Evolutionary conservation across 345 rosid genomes (phyloP).

Genomic region (Toxicodendron radicans): DNA sequence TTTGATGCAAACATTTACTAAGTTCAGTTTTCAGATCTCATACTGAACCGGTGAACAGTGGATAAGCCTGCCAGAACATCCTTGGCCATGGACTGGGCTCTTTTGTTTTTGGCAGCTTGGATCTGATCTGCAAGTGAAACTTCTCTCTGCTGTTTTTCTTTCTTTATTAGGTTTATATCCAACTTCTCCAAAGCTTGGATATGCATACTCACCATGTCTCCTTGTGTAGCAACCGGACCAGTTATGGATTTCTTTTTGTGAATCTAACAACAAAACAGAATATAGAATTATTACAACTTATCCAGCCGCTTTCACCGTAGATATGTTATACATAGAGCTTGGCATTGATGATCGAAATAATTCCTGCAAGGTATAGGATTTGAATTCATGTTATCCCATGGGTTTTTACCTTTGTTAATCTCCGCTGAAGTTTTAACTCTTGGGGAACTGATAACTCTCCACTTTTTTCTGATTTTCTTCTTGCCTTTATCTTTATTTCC

Average conservation of each 20-base stretch:
- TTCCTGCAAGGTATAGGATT: background rate
- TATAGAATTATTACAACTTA: slow-evolving; percentile 1
- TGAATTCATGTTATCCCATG: background rate
- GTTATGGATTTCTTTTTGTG: slow-evolving; percentile 49
- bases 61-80: slow-evolving; percentile 30
- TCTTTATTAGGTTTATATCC: slow-evolving; percentile 53
- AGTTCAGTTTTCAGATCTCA: slow-evolving; percentile 13
- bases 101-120: slow-evolving; percentile 60
- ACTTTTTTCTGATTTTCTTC: slow-evolving; percentile 29
- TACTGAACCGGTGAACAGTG: slow-evolving; percentile 8
- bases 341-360: background rate
- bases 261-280: slow-evolving; percentile 43
- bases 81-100: slow-evolving; percentile 25
- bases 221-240: slow-evolving; percentile 31
- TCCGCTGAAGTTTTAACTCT: slow-evolving; percentile 48
- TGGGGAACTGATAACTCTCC: slow-evolving; percentile 25
- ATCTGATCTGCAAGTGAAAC: slow-evolving; percentile 86
- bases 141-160: slow-evolving; percentile 49
- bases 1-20: background rate
- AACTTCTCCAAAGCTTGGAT: slow-evolving; percentile 55
- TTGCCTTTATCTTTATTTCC: slow-evolving; percentile 30
- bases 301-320: slow-evolving; percentile 10
- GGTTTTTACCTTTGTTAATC: slow-evolving; percentile 56
- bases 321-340: background rate
- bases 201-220: slow-evolving; percentile 29